A percentile compares a stretch with the other conserved stretches of the same genome.
Evolutionary conservation across 225 moss, liverwort and hornwort genomes (phyloP).

Genomic region (Anthoceros angustus): DNA sequence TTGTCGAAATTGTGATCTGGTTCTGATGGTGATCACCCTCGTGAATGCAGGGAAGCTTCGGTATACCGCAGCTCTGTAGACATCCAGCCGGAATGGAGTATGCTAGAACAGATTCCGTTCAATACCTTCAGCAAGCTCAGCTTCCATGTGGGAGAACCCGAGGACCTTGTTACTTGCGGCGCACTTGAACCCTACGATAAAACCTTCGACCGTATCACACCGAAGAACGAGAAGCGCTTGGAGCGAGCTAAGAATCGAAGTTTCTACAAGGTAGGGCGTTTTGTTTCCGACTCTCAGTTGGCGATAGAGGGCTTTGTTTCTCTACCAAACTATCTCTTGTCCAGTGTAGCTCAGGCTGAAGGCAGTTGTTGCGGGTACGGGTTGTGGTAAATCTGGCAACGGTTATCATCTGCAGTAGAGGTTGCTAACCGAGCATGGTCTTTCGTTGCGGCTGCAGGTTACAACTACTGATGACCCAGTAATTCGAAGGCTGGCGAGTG

Average conservation of each 20-base stretch:
- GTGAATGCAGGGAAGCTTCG: constrained; percentile 2
- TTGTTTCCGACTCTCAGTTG: not conserved
- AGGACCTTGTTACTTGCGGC: not conserved
- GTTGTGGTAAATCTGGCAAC: no score
- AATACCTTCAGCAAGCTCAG: constrained; percentile 3
- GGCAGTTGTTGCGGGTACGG: no score
- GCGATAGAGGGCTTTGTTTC: not conserved
- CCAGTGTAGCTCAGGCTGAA: no score
- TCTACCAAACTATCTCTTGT: no score
- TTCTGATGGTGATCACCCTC: no score
- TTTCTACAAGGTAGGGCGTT: not conserved
- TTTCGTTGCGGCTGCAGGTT: not conserved
- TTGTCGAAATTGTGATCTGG: no score
- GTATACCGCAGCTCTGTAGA: constrained; percentile 1
- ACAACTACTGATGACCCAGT: constrained; percentile 4
- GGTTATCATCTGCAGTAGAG: no score
- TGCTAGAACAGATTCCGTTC: constrained; percentile 3
- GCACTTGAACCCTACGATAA: not conserved
- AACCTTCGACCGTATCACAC: not conserved
- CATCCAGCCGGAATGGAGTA: constrained; percentile 2
- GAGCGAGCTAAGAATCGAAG: not conserved
- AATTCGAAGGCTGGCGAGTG: not conserved
- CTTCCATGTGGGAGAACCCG: constrained; percentile 1
- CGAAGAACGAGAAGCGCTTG: constrained; percentile 1
- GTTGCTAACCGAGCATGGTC: no score